Base-by-base conservation (phyloP, 2,329 filamentous ascomycete species). In the Colletotrichum melonis region DNA sequence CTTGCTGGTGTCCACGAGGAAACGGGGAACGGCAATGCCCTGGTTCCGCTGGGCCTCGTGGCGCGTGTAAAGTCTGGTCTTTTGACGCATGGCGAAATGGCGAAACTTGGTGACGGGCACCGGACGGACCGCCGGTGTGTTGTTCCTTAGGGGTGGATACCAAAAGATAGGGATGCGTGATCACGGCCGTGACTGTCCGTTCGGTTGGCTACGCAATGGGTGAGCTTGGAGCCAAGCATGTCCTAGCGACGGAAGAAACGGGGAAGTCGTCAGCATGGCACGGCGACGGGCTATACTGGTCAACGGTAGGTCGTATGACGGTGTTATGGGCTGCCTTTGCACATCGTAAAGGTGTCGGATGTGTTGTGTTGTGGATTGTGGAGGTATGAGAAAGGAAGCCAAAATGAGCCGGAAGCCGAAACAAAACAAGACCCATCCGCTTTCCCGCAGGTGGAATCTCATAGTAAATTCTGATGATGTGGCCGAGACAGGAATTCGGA, bases 151-250 rank as follows among this genome's bases (percentile, higher is more conserved):
- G 54, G 54, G 30, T 38, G 54, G 60, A n/a, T 38, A 28, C 12
- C 19, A 12, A 19, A 38, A 32, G 19, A 35, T 22, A 55, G 26
- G 67, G 52, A 28, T 26, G 54, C 56, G 54, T 63, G 60, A 38
- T 65, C 16, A 56, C 52, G 42, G 54, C 11, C 30, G 30, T 55
- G 62, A 49, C 42, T 55, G 56, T 59, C 69, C 49, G 56, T 71
- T 71, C 63, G 63, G 56, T 71, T 58, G 57, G 67, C 57, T 56
- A 24, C 35, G 66, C 66, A 58, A 69, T 69, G 42, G 58, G 54
- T 14, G 66, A 46, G 52, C 65, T 58, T 65, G 26, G 58, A 56
- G 59, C 35, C 54, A 57, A 54, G 42, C 38, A 56, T 63, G 54
- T 63, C 66, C 54, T 46, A 46, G 66, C 69, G 46, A 72, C 66